Evolutionary conservation across 257 asterid genomes (phyloP), one percentile per base, ranked within the genome.

Genomic region (Nyctanthes arbortristis): DNA sequence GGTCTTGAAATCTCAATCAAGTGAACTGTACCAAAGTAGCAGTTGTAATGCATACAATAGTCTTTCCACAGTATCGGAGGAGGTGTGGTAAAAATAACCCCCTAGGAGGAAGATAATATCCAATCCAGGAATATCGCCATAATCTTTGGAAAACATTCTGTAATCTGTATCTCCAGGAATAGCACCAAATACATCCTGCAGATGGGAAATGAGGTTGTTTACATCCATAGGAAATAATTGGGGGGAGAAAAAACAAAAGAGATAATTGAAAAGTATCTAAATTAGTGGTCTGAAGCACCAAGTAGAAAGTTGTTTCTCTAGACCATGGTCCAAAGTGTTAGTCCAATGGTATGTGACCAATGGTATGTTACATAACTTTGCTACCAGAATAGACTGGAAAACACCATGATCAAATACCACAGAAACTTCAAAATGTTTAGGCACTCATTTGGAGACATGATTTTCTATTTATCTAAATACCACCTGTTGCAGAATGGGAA

Each of bases 81-180:
- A 74, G 71, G 99, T 94, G 84, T 94, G 99, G 79, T 94, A 94
- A 84, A 65, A 94, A 80, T 88, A 91, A 71, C 97, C 97, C 76
- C 99, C 99, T 34, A 86, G 91, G 81, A 94, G 84, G 82, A 91
- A 91, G 88, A 94, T 94, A 65, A 88, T 86, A 84, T 94, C 99
- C 82, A 94, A 86, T 57, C 99, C 99, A 72, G 99, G 99, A 79
- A 94, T 87, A 75, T 94, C 90, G 61, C 99, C 97, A 66, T 79
- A 85, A 76, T 94, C 99, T 64, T 77, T 87, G 75, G 97, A 85
- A 52, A 91, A 94, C 83, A 94, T 86, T 82, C 99, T 85, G 81
- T 91, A 94, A 81, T 94, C 99, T 60, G 99, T 94, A 83, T 94
- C 99, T 67, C 97, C 99, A 22, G 97, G 99, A 74, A 91, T 68